These are phyloP conservation scores for Antitrichia curtipendula DNA, from an alignment of 225 moss, liverwort and hornwort species.

Conservation along the genomic window DNA sequence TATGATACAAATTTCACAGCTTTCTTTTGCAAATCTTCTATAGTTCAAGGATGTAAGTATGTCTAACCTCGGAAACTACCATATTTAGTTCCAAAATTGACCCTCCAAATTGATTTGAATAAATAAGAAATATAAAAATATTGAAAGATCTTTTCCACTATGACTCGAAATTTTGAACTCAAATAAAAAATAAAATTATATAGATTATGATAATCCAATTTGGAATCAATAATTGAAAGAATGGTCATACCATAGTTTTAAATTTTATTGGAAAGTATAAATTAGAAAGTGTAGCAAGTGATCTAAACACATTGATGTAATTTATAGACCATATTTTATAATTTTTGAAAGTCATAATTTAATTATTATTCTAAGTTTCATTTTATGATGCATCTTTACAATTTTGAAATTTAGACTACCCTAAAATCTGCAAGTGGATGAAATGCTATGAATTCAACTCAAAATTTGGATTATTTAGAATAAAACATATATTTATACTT, in stretches of 20 bases:
- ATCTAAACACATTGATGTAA: neutral
- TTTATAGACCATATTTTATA: neutral
- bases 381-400: neutral
- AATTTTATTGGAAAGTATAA: neutral
- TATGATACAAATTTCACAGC: neutral
- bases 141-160: no score
- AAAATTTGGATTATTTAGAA: neutral
- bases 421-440: rapidly evolving
- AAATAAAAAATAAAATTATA: no score
- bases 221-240: neutral
- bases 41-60: neutral
- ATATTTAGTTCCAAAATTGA: neutral
- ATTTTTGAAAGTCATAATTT: neutral
- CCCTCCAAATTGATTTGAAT: neutral
- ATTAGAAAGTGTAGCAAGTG: neutral
- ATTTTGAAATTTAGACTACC: neutral
- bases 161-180: neutral
- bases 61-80: rapidly evolving
- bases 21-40: neutral
- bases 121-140: neutral
- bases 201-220: no score
- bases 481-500: neutral
- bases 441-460: neutral
- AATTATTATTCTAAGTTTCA: neutral
- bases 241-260: rapidly evolving